Conservation (phyloP, 495 filamentous ascomycete genomes). For the Aspergillus hancockii region DNA sequence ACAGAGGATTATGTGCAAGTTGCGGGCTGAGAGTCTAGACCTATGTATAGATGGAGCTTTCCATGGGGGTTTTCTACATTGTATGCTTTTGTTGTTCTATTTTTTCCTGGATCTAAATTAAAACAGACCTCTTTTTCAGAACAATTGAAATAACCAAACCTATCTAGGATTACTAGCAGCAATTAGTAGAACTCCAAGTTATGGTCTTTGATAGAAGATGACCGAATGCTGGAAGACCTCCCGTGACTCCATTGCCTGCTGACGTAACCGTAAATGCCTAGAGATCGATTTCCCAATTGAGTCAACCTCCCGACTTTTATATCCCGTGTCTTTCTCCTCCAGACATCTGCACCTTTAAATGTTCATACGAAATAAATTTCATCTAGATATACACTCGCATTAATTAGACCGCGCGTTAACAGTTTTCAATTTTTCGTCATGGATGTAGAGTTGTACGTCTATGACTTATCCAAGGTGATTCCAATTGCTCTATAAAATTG, state of each 20-base stretch:
- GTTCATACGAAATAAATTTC: not conserved
- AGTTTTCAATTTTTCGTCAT: conserved; percentile 44
- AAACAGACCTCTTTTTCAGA: too few species aligned
- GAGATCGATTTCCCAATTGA: conserved; percentile 2
- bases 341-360: not conserved
- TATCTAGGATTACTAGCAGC: not conserved
- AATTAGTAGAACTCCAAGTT: conserved; percentile 2
- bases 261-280: conserved; percentile 43
- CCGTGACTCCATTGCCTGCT: conserved; percentile 26
- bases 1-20: not conserved
- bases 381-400: not conserved
- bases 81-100: too few species aligned
- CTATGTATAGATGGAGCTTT: not conserved
- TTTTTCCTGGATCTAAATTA: too few species aligned
- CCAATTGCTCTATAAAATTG: not conserved
- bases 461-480: conserved; percentile 81
- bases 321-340: conserved; percentile 12
- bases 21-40: not conserved
- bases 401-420: not conserved
- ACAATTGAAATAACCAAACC: too few species aligned
- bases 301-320: conserved; percentile 2
- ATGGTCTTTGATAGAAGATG: conserved; percentile 24
- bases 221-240: conserved; percentile 18
- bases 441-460: conserved; percentile 90
- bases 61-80: not conserved